Conservation (phyloP, 2,329 filamentous ascomycete species). For the Talaromyces sp. region DNA sequence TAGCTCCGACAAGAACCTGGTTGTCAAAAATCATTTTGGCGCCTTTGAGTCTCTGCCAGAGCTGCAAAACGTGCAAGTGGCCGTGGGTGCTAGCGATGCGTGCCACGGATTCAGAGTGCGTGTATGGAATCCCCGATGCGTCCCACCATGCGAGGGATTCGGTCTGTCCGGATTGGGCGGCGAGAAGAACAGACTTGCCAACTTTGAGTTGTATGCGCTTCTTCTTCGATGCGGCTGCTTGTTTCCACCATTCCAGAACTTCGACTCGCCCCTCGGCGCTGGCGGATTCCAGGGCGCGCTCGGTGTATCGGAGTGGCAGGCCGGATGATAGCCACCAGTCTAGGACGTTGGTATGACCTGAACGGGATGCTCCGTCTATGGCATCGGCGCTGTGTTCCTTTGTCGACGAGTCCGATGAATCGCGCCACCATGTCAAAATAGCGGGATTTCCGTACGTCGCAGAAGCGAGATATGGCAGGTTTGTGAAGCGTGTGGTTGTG, state of each 20-base stretch:
- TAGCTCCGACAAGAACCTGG: constrained; percentile 79
- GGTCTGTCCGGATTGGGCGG: constrained; percentile 75
- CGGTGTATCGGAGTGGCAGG: constrained; percentile 77
- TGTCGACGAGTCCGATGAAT: constrained; percentile 73
- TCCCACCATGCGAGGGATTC: constrained; percentile 86
- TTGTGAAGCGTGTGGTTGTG: constrained; percentile 74
- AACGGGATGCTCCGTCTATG: constrained; percentile 79
- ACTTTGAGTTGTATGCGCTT: constrained; percentile 62
- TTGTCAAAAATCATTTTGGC: constrained; percentile 77
- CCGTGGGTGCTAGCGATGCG: constrained; percentile 82
- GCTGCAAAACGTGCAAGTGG: constrained; percentile 75
- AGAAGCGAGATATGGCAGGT: constrained; percentile 82
- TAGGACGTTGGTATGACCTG: constrained; percentile 77
- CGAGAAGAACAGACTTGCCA: constrained; percentile 77
- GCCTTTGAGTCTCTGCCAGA: constrained; percentile 72
- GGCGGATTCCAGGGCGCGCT: constrained; percentile 81
- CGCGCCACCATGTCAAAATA: constrained; percentile 87
- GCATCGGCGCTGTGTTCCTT: constrained; percentile 84
- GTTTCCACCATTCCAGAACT: constrained; percentile 91
- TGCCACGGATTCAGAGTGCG: constrained; percentile 75
- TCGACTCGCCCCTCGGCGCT: constrained; percentile 77
- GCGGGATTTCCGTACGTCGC: constrained; percentile 78
- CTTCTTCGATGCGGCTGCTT: constrained; percentile 45
- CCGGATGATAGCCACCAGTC: constrained; percentile 89
- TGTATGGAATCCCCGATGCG: constrained; percentile 70